These are phyloP conservation scores for Chytriomyces hyalinus DNA, from an alignment of 192 early-diverging fungal genomes.

Conservation along the genomic window DNA sequence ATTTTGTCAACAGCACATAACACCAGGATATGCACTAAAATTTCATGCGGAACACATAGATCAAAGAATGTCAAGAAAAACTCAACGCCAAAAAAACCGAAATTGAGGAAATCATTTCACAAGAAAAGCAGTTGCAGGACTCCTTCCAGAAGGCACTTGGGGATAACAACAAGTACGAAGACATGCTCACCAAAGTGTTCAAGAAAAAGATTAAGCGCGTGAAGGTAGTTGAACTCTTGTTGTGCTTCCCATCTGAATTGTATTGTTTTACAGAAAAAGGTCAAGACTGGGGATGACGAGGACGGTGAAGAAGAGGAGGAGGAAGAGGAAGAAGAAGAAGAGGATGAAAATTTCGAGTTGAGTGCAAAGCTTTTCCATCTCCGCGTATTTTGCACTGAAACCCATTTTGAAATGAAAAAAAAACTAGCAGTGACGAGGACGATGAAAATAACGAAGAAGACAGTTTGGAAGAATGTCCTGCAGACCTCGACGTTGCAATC, in stretches of 20 bases:
- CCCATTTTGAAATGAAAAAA: conserved; percentile 26
- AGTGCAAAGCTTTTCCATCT: neutral
- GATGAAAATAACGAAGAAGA: conserved; percentile 48
- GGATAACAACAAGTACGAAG: conserved; percentile 68
- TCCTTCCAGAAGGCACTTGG: conserved; percentile 54
- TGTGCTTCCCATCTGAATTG: conserved; percentile 1
- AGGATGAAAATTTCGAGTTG: conserved; percentile 32
- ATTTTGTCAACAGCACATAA: neutral
- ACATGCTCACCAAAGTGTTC: conserved; percentile 63
- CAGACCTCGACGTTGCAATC: conserved; percentile 53
- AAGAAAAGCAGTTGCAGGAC: conserved; percentile 61
- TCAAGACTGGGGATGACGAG: conserved; percentile 45
- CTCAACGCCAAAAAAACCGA: conserved; percentile 63
- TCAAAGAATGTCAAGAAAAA: conserved; percentile 68
- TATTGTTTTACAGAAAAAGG: conserved; percentile 49
- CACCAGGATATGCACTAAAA: neutral
- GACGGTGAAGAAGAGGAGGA: conserved; percentile 46
- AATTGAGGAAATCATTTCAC: conserved; percentile 57
- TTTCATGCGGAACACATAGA: conserved; percentile 39
- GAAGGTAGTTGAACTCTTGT: conserved; percentile 45
- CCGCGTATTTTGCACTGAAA: neutral
- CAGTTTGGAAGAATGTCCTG: conserved; percentile 57
- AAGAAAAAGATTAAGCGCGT: conserved; percentile 64
- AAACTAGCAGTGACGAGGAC: conserved; percentile 49
- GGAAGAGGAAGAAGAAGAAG: conserved; percentile 41